Conservation (phyloP, 495 filamentous ascomycete species). For the Barbatosphaeria neglecta region DNA sequence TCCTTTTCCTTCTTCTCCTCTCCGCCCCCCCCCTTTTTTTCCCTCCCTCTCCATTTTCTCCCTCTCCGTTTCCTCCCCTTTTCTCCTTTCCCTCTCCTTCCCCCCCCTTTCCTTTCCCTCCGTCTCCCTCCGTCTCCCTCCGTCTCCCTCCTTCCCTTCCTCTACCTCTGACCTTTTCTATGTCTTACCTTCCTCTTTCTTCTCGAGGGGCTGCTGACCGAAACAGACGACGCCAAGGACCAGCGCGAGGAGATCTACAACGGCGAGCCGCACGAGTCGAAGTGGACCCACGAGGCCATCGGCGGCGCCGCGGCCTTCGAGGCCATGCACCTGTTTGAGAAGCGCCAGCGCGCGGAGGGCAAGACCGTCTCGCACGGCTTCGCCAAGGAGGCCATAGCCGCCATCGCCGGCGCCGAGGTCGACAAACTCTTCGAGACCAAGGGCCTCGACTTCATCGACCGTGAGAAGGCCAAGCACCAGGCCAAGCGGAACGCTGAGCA, state of each 20-base stretch:
- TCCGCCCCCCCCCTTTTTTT: too few species aligned
- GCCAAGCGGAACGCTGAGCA: constrained; percentile 53
- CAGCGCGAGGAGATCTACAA: constrained; percentile 53
- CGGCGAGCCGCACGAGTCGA: constrained; percentile 41
- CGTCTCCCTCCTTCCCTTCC: too few species aligned
- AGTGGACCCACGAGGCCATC: constrained; percentile 61
- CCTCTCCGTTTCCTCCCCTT: too few species aligned
- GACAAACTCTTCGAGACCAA: constrained; percentile 74
- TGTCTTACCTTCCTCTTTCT: too few species aligned
- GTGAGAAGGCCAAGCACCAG: constrained; percentile 52
- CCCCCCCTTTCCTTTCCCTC: too few species aligned
- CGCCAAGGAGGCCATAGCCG: constrained; percentile 67
- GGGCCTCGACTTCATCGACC: constrained; percentile 58
- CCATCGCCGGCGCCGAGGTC: constrained; percentile 59
- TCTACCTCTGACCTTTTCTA: too few species aligned
- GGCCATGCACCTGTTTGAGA: constrained; percentile 70
- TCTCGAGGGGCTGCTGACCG: too few species aligned
- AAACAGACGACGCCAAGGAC: constrained; percentile 30
- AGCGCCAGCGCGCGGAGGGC: constrained; percentile 62
- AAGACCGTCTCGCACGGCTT: constrained; percentile 58
- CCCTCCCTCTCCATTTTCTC: too few species aligned
- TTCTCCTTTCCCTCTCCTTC: too few species aligned
- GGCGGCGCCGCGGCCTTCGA: constrained; percentile 70
- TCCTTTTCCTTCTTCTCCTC: too few species aligned
- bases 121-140: too few species aligned